Conservation (phyloP, 768 basidiomycete species). For the Russula olivacea region DNA sequence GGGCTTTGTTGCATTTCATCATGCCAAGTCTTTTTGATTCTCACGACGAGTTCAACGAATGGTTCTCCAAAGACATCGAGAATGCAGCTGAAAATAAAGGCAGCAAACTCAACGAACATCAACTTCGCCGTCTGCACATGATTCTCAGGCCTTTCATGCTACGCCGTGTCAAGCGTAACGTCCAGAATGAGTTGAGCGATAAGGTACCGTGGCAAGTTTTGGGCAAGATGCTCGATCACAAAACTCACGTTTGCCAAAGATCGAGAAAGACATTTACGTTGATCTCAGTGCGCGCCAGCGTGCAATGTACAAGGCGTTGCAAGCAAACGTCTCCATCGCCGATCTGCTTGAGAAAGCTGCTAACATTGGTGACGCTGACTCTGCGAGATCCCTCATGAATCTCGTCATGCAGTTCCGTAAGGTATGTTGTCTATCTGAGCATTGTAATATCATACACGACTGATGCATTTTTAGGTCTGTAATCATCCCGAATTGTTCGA, state of each 20-base stretch:
- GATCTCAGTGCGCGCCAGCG: constrained; percentile 92
- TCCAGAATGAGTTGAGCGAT: constrained; percentile 99
- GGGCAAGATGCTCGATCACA: background rate
- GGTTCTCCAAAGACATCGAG: constrained; percentile 99
- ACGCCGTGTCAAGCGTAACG: constrained; percentile 92
- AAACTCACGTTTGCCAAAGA: constrained; percentile 43
- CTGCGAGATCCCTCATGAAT: constrained; percentile 94
- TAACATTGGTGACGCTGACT: constrained; percentile 84
- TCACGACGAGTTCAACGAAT: constrained; percentile 98
- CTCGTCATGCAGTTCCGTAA: constrained; percentile 99
- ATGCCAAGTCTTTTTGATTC: constrained; percentile 99
- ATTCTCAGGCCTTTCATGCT: constrained; percentile 99
- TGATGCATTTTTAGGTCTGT: constrained; percentile 60
- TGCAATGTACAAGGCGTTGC: constrained; percentile 78
- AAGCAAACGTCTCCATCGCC: constrained; percentile 90
- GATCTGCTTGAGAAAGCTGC: constrained; percentile 92
- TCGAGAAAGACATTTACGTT: constrained; percentile 92
- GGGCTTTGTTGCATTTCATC: constrained; percentile 98
- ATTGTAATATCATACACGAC: background rate
- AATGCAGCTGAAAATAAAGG: constrained; percentile 90
- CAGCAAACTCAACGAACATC: constrained; percentile 89
- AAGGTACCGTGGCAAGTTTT: constrained; percentile 53
- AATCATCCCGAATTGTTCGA: constrained; percentile 99
- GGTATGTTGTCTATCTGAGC: constrained; percentile 37
- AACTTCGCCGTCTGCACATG: constrained; percentile 93